Conservation (phyloP, 2,329 filamentous ascomycete genomes). For the Lachnellula suecica region DNA sequence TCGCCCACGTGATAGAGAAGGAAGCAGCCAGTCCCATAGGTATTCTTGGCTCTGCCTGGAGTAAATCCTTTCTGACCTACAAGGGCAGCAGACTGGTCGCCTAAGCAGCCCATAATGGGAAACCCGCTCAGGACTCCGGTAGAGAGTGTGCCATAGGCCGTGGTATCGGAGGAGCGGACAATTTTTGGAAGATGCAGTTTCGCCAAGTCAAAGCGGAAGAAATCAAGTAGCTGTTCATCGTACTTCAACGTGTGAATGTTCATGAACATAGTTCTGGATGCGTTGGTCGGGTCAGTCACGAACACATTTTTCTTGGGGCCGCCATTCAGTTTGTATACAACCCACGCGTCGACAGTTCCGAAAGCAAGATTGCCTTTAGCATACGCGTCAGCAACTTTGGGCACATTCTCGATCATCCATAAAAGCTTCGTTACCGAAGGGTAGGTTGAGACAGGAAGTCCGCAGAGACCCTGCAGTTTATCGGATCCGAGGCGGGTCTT, state of each 20-base stretch:
- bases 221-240: constrained; percentile 69
- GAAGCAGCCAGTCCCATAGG: constrained; percentile 84
- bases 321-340: constrained; percentile 78
- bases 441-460: constrained; percentile 79
- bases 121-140: constrained; percentile 63
- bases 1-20: constrained; percentile 79
- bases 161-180: constrained; percentile 68
- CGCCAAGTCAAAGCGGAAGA: constrained; percentile 69
- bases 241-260: constrained; percentile 75
- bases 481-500: constrained; percentile 66
- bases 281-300: constrained; percentile 79
- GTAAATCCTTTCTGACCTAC: constrained; percentile 79
- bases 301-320: constrained; percentile 65
- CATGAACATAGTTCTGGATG: constrained; percentile 87
- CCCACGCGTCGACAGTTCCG: constrained; percentile 79
- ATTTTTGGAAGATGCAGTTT: constrained; percentile 77
- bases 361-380: constrained; percentile 72
- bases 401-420: constrained; percentile 72
- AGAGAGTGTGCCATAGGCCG: constrained; percentile 65
- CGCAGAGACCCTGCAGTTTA: constrained; percentile 66
- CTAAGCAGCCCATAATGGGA: constrained; percentile 74
- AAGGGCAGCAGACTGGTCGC: constrained; percentile 78
- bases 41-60: constrained; percentile 79
- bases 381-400: constrained; percentile 67
- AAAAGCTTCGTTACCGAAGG: constrained; percentile 76